Conservation (phyloP, 1,139 yeast species). For the Torulaspora globosa region DNA sequence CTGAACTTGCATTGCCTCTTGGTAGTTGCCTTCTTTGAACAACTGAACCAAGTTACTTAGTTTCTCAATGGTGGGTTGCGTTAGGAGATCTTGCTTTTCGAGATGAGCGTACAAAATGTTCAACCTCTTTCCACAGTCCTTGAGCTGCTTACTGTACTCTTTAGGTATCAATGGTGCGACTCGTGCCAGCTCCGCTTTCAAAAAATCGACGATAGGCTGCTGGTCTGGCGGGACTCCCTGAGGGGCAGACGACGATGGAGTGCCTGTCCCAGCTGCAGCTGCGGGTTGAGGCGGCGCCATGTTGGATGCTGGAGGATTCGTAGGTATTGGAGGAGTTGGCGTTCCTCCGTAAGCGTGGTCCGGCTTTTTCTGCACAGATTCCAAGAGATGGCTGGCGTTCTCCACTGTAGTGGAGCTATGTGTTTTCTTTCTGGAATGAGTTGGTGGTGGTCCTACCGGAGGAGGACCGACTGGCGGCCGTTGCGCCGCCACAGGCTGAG, state of each 20-base stretch:
- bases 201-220: slow-evolving; percentile 53
- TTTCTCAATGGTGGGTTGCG: slow-evolving; percentile 52
- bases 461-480: slow-evolving; percentile 13
- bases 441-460: slow-evolving; percentile 27
- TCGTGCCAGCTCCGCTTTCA: slow-evolving; percentile 52
- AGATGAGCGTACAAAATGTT: slow-evolving; percentile 74
- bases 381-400: slow-evolving; percentile 24
- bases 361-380: slow-evolving; percentile 23
- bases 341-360: slow-evolving; percentile 9
- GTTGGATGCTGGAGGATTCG: slow-evolving; percentile 15
- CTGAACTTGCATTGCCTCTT: slow-evolving; percentile 54
- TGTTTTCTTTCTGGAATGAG: slow-evolving; percentile 22
- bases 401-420: slow-evolving; percentile 22
- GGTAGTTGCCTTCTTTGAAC: slow-evolving; percentile 53
- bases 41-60: slow-evolving; percentile 51
- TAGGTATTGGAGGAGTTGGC: slow-evolving; percentile 2
- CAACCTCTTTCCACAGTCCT: slow-evolving; percentile 79
- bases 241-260: slow-evolving; percentile 1
- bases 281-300: slow-evolving; percentile 12
- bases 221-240: slow-evolving; percentile 50
- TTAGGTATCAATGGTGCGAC: slow-evolving; percentile 76
- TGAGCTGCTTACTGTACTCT: slow-evolving; percentile 65
- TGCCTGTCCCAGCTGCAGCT: slow-evolving; percentile 7
- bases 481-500: slow-evolving; percentile 9
- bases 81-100: slow-evolving; percentile 65